phyloP scores from a whole-genome alignment of 371 early-diverging fungal genomes.

The Mucor piriformis region DNA sequence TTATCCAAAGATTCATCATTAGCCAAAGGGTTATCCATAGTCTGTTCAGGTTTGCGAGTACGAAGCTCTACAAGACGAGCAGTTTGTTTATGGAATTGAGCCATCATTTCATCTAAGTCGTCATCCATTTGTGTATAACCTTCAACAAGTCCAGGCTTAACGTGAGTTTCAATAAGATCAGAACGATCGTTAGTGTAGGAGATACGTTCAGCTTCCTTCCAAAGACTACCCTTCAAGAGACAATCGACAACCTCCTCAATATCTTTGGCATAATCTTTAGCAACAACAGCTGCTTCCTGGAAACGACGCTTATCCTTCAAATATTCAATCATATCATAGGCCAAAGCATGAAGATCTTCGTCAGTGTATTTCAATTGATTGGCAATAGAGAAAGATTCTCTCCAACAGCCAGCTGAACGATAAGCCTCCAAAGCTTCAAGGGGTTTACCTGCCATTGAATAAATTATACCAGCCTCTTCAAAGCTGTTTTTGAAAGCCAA shows the following conservation, averaged over 20 bases:
- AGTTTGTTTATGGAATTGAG: conserved; percentile 70
- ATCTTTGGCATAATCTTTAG: conserved; percentile 70
- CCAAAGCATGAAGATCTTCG: conserved; percentile 53
- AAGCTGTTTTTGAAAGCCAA: conserved; percentile 57
- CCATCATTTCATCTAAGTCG: conserved; percentile 73
- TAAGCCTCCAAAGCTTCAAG: conserved; percentile 74
- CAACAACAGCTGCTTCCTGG: conserved; percentile 64
- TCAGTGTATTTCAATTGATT: conserved; percentile 57
- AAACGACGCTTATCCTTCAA: conserved; percentile 61
- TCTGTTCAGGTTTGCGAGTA: conserved; percentile 43
- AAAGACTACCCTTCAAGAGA: conserved; percentile 67
- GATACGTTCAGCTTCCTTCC: conserved; percentile 73
- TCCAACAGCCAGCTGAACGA: conserved; percentile 68
- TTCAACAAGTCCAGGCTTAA: conserved; percentile 74
- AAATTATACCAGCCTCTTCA: conserved; percentile 78
- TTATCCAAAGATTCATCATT: conserved; percentile 74
- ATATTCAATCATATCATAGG: conserved; percentile 53
- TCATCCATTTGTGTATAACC: conserved; percentile 66
- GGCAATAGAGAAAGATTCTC: conserved; percentile 70
- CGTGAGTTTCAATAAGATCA: conserved; percentile 76
- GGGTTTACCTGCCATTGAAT: conserved; percentile 63
- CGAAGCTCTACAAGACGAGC: conserved; percentile 61
- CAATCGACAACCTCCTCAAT: conserved; percentile 67
- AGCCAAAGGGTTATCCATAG: conserved; percentile 35
- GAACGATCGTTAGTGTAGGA: conserved; percentile 56